Base-by-base conservation (phyloP, 2,329 filamentous ascomycete genomes). In the Trichoderma atrobrunneum region DNA sequence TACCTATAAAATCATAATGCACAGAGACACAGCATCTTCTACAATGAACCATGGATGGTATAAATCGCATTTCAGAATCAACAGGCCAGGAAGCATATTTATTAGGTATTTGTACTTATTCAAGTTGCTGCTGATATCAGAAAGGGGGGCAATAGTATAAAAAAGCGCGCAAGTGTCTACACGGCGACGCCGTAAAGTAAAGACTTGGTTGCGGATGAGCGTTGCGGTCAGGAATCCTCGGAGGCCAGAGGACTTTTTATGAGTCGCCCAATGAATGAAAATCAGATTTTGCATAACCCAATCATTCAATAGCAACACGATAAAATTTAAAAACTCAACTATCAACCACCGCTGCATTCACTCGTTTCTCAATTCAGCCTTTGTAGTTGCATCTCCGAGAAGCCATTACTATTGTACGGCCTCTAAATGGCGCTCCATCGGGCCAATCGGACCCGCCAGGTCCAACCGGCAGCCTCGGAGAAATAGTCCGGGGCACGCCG, bases 381-480 rank as follows among this genome's bases (percentile, higher is more conserved):
- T 24, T 54, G n/a, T 54, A 24, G 48, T 24, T 14, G 48, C 10
- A 24, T 54, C 10, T 24, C 6, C 21, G 6, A 51, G 5, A 24
- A 24, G 43, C 43, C 7, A 21, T 59, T 16, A 28, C 14, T 6
- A n/a, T 43, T 48, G 14, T n/a, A n/a, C 16, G 30, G 21, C 34
- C 24, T 48, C 24, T 54, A 54, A 62, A 70, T 70, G 57, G 67
- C 67, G 57, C 67, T 70, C 66, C 32, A 16, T 14, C 57, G 5
- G 11, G 57, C 57, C 57, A 60, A 61, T 70, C 39, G 39, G 61
- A 21, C 28, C 70, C 62, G 70, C 51, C 54, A 63, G 24, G 26
- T 18, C 71, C 57, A 72, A 34, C 71, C 71, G 71, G 71, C 71
- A 61, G 65, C 36, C 65, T 72, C 71, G 71, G 71, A 70, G 71